Percentiles rank a stretch among this genome's conserved stretches.
These are phyloP conservation scores for Acmispon strigosus DNA, from an alignment of 306 rosid genomes.

Conservation along the genomic window DNA sequence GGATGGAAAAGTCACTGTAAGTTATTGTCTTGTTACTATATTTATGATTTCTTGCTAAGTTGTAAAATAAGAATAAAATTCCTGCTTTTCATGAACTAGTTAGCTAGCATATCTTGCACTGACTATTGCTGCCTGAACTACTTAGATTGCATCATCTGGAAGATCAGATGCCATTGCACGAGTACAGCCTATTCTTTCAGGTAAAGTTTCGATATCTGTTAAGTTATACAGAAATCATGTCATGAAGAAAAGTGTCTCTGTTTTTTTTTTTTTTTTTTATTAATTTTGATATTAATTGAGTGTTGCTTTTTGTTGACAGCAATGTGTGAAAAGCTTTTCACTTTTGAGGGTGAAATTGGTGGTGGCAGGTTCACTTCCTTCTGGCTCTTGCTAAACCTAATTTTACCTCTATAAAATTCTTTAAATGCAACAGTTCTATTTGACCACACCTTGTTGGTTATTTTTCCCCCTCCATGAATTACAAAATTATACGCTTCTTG, in stretches of 20 bases:
- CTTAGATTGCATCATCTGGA: slow-evolving; percentile 72
- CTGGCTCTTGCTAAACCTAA: slow-evolving; percentile 17
- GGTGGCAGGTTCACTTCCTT: slow-evolving; percentile 68
- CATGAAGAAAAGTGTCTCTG: neutral
- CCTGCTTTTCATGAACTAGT: slow-evolving; percentile 3
- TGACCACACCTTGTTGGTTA: neutral
- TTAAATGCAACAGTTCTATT: neutral
- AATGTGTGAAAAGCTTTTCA: slow-evolving; percentile 75
- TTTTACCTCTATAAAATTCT: slow-evolving; percentile 5
- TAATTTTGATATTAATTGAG: slow-evolving; percentile 1
- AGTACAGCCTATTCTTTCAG: slow-evolving; percentile 69
- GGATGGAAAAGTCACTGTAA: slow-evolving; percentile 66
- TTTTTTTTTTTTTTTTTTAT: neutral
- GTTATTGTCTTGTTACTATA: slow-evolving; percentile 11
- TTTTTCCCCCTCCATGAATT: neutral
- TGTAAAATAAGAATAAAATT: slow-evolving; percentile 1
- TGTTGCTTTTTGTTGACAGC: slow-evolving; percentile 51
- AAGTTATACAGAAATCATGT: neutral
- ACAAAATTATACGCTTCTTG: slow-evolving; percentile 1
- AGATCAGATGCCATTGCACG: slow-evolving; percentile 60
- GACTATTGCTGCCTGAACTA: slow-evolving; percentile 25
- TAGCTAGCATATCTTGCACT: slow-evolving; percentile 4
- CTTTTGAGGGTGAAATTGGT: slow-evolving; percentile 86
- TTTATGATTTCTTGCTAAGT: neutral
- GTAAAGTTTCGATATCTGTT: slow-evolving; percentile 32